Evolutionary conservation across 768 basidiomycete genomes (phyloP), one percentile per base, ranked within the genome.

Genomic region (Lactarius tabidus): DNA sequence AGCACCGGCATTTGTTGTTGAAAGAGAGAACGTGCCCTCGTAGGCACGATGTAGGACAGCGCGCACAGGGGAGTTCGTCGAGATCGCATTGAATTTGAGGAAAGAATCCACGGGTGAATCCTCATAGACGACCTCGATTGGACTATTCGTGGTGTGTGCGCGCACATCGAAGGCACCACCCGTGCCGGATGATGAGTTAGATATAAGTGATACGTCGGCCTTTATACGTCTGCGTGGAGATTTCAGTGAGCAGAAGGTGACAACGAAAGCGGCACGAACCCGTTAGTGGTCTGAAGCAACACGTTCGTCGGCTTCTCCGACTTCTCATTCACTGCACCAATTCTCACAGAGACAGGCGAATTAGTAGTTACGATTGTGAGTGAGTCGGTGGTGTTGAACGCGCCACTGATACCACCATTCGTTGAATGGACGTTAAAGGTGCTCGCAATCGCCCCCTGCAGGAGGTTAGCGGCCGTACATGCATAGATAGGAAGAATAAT

Each of bases 21-120:
- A 55, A 36, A 79, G 60, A n/a, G 64, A 64, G 71, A 80, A 80
- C 8, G 57, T 62, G 36, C 82, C 82, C 63, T 83, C 82, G 65
- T 75, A 83, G 2, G 78, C 76, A 29, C 69, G 59, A 56, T 77
- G 75, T 5, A 81, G 73, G 43, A 61, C 56, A 0, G 75, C 70
- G 18, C 67, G 60, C 12, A 75, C 71, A 1, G 26, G 63, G 7
- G 72, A 65, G 15, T 77, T 75, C 1, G 72, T 71, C 39, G 80
- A 75, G 33, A 55, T 62, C n/a, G 71, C 76, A 1, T 57, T 57
- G 31, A 78, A 70, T 6, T 63, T 62, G 52, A 83, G 71, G 48
- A 71, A 48, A n/a, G 79, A 75, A 63, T 76, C 71, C 43, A 78
- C 65, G 4, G 81, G 81, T 6, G 73, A 71, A 26, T 73, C 63